Evolutionary conservation across 768 basidiomycete species (phyloP), one percentile per base, ranked within the genome.

Genomic region (Agaricus subrufescens): DNA sequence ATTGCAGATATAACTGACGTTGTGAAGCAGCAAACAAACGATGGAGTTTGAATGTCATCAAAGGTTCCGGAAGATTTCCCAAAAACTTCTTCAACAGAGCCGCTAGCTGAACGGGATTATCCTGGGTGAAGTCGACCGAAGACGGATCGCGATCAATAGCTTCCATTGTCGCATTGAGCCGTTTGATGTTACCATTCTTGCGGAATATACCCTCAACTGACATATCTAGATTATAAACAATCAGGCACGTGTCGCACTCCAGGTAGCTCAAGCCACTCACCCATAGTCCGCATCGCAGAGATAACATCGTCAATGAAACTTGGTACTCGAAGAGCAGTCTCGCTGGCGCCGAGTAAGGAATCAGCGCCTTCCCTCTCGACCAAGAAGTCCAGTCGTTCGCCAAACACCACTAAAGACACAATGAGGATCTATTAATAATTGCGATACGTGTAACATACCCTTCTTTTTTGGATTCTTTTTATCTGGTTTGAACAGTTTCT

Each of bases 211-310:
- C 97, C 72, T 98, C 97, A 40, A 99, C 81, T 8, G 97, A 98
- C 92, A 99, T 94, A 74, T 99, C 97, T 98, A 61, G 34, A 50
- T 50, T 25, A 27, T 10, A 61, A 50, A 37, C 52, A 54, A 11
- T 66, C 31, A 47, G 34, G 19, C 31, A 9, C 37, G 8, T 52
- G 34, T 37, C 46, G 43, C 59, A 23, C 11, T 6, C 57, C 52
- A 19, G 38, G 12, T 27, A 34, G 43, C 37, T 53, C 12, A 27
- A n/a, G 60, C 10, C 31, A 40, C 68, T 60, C 40, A 97, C 96
- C 96, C 97, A 98, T 98, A 69, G 98, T 95, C 66, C 90, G 81
- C 97, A 99, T 98, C 10, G 97, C 94, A 50, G 94, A 96, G 46
- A 99, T 85, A 57, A 97, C 92, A 66, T 99, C 97, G 68, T 99